Conservation (phyloP, 305 asterid genomes). For the Petunia hybrid region DNA sequence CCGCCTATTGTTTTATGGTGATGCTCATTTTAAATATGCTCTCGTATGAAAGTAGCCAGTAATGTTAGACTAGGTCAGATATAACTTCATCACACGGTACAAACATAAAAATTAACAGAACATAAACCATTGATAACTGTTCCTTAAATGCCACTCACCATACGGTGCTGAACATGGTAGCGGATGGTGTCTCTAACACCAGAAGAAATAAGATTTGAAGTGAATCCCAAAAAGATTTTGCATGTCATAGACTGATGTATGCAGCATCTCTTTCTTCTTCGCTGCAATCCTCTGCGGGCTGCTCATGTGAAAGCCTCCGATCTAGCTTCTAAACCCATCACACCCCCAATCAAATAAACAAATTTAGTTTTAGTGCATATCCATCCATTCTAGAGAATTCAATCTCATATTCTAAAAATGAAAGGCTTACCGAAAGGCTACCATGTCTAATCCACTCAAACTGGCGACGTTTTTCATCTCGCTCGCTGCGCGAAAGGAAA, state of each 20-base stretch:
- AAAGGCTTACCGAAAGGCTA: too few relatives aligned
- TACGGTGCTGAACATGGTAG: conserved; percentile 79
- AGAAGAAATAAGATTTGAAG: conserved; percentile 91
- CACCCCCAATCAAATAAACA: conserved; percentile 37
- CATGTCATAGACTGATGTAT: conserved; percentile 75
- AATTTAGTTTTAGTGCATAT: background rate
- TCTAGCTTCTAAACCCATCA: conserved; percentile 69
- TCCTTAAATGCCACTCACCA: conserved; percentile 61
- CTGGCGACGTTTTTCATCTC: too few relatives aligned
- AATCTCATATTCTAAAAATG: too few relatives aligned
- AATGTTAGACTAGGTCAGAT: background rate
- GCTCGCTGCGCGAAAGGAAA: too few relatives aligned
- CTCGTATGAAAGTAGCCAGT: background rate
- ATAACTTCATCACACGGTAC: background rate
- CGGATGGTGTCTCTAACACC: conserved; percentile 85
- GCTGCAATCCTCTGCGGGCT: conserved; percentile 65
- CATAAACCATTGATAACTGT: conserved; percentile 4
- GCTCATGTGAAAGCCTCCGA: conserved; percentile 95
- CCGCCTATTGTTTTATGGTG: too few relatives aligned
- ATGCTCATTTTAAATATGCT: background rate
- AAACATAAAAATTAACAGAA: background rate
- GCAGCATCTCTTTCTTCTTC: conserved; percentile 67
- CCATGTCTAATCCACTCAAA: too few relatives aligned
- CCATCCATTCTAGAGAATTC: too few relatives aligned
- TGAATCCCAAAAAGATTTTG: conserved; percentile 92